Evolutionary conservation across 805 yeast species (phyloP), one percentile per base, ranked within the genome.

Genomic region (Spathaspora girioi): DNA sequence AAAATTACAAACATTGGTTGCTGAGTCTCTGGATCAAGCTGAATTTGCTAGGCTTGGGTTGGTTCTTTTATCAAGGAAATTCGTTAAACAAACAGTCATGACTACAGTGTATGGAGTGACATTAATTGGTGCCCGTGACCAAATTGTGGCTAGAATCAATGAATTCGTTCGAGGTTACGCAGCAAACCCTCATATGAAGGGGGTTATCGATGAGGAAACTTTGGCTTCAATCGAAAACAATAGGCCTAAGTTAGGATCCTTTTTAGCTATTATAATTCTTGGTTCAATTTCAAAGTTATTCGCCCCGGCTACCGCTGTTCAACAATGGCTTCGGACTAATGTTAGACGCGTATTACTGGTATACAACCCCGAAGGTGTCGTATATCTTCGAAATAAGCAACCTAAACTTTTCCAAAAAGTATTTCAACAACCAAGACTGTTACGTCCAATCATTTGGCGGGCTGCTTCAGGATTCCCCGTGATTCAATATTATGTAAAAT

Each of bases 91-190:
- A 47, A 73, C 78, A 1, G 70, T 73, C 5, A 75, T 75, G 79
- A 75, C 79, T 5, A 68, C 73, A 4, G 79, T 75, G 0, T 75
- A 75, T 54, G 78, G 79, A 0, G 78, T 75, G 1, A 74, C 78
- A 0, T 38, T 46, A 1, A 66, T 48, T 56, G 79, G 79, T 0
- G 78, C 73, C 1, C 52, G 61, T 1, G 46, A 49, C 9, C 79
- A 75, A 55, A 63, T 75, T n/a, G 29, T 55, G 3, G 58, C 54
- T 27, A 51, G 61, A 42, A 56, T 67, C 20, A 55, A 61, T 40
- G 68, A 62, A 5, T 46, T 62, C 6, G 48, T 67, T 5, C 59
- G 60, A 15, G 29, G 45, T 9, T 23, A 35, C 35, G 9, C 26
- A 12, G 3, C 40, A 29, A 20, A 43, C n/a, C 29, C 48, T 23